Conservation (phyloP, 2,329 filamentous ascomycete species). For the Aspergillus sp. region DNA sequence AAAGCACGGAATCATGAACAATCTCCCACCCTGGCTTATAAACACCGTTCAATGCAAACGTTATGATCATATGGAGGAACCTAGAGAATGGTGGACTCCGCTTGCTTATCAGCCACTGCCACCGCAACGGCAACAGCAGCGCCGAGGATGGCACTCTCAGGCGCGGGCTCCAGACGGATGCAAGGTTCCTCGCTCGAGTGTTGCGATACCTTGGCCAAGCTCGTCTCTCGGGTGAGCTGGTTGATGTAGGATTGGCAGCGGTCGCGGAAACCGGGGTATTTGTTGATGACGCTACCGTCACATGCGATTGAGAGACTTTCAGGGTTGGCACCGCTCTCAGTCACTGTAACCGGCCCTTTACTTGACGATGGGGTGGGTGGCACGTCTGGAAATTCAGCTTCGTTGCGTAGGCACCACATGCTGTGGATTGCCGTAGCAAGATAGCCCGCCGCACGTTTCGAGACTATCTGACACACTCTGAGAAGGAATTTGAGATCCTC, state of each 20-base stretch:
- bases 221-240: constrained; percentile 41
- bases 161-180: constrained; percentile 47
- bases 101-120: constrained; percentile 38
- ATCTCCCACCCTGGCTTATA: constrained; percentile 2
- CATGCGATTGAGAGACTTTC: constrained; percentile 53
- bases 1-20: constrained; percentile 2
- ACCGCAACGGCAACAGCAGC: constrained; percentile 54
- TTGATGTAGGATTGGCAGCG: constrained; percentile 51
- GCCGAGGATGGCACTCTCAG: constrained; percentile 51
- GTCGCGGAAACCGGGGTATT: constrained; percentile 54
- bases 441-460: constrained; percentile 64
- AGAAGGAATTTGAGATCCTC: constrained; percentile 61
- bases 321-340: constrained; percentile 35
- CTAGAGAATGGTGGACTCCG: constrained; percentile 6
- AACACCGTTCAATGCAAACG: constrained; percentile 26
- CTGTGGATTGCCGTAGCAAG: constrained; percentile 67
- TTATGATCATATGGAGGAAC: neutral
- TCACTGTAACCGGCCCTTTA: constrained; percentile 39
- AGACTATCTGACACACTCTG: constrained; percentile 57
- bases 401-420: constrained; percentile 61
- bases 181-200: constrained; percentile 26
- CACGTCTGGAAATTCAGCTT: constrained; percentile 47
- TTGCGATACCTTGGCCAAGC: constrained; percentile 12
- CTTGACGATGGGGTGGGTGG: constrained; percentile 25
- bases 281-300: constrained; percentile 57